Evolutionary conservation across 2,329 filamentous ascomycete genomes (phyloP).

Genomic region (Helotiales sp.): DNA sequence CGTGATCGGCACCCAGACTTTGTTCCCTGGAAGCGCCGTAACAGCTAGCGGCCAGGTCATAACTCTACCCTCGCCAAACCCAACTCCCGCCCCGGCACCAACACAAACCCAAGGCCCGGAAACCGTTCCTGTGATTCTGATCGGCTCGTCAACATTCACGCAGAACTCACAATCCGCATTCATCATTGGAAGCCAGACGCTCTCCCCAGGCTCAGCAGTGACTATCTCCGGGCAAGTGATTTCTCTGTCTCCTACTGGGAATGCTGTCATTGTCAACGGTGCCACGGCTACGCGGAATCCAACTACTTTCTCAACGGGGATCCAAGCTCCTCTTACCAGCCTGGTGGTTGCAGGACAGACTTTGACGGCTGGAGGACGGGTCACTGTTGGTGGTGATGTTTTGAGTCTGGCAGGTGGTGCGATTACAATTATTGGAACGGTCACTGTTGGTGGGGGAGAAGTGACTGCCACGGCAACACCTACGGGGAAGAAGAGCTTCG

Average conservation of each 20-base stretch:
- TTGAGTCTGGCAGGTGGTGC: constrained; percentile 35
- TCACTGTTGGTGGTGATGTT: constrained; percentile 40
- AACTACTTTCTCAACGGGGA: constrained; percentile 10
- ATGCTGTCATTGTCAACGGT: constrained; percentile 31
- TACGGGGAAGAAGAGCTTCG: constrained; percentile 34
- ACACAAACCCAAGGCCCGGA: constrained; percentile 8
- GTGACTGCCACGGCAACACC: constrained; percentile 18
- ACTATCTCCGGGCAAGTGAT: constrained; percentile 28
- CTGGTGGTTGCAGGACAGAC: constrained; percentile 37
- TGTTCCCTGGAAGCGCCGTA: constrained; percentile 34
- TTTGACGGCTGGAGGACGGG: constrained; percentile 35
- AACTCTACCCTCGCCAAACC: constrained; percentile 31
- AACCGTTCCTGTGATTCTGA: constrained; percentile 25
- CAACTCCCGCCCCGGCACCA: constrained; percentile 12
- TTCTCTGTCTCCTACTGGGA: constrained; percentile 32
- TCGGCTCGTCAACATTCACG: constrained; percentile 33
- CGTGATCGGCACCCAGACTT: constrained; percentile 36
- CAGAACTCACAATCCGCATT: constrained; percentile 27
- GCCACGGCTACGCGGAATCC: constrained; percentile 5
- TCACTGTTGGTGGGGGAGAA: constrained; percentile 36
- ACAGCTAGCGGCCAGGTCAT: constrained; percentile 35
- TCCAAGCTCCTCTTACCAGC: constrained; percentile 23
- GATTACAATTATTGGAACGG: constrained; percentile 34
- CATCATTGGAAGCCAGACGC: constrained; percentile 30
- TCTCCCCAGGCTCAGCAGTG: constrained; percentile 23